Conservation (phyloP, 2,329 filamentous ascomycete genomes). For the Macrophomina tecta region DNA sequence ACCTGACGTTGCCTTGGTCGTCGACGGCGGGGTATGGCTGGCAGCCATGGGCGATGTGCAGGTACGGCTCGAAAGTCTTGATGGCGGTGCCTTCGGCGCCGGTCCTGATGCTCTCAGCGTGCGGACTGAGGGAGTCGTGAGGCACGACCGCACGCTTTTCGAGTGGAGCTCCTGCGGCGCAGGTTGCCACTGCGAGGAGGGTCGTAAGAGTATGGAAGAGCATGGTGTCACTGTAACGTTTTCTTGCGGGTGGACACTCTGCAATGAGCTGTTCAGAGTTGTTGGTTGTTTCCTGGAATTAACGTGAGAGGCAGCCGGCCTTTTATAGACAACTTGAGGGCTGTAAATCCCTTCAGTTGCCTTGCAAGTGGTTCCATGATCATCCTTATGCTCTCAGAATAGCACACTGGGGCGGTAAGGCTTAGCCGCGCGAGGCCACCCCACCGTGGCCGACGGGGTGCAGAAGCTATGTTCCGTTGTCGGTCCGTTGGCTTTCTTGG, state of each 20-base stretch:
- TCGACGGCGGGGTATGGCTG: constrained; percentile 35
- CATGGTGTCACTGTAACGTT: background rate
- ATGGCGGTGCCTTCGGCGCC: constrained; percentile 31
- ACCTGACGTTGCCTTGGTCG: constrained; percentile 29
- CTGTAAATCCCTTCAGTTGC: no score
- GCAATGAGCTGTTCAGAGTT: background rate
- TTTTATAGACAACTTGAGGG: no score
- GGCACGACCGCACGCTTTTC: background rate
- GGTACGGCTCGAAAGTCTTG: constrained; percentile 32
- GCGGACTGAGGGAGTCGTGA: background rate
- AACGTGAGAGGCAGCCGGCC: no score
- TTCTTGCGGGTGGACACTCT: no score
- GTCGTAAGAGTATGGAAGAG: background rate
- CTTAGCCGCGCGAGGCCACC: no score
- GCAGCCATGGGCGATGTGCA: constrained; percentile 36
- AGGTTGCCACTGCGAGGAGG: background rate
- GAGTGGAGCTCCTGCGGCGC: background rate
- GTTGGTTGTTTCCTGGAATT: background rate
- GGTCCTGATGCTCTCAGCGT: constrained; percentile 45
- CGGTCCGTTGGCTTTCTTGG: no score
- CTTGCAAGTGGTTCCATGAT: no score
- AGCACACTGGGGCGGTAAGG: no score
- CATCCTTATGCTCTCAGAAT: no score
- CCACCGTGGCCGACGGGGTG: no score
- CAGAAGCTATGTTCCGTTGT: no score